Percentiles rank a stretch among this genome's conserved stretches.
These are phyloP conservation scores for Gliomastix tumulicola DNA, from an alignment of 2,329 filamentous ascomycete genomes.

Conservation along the genomic window DNA sequence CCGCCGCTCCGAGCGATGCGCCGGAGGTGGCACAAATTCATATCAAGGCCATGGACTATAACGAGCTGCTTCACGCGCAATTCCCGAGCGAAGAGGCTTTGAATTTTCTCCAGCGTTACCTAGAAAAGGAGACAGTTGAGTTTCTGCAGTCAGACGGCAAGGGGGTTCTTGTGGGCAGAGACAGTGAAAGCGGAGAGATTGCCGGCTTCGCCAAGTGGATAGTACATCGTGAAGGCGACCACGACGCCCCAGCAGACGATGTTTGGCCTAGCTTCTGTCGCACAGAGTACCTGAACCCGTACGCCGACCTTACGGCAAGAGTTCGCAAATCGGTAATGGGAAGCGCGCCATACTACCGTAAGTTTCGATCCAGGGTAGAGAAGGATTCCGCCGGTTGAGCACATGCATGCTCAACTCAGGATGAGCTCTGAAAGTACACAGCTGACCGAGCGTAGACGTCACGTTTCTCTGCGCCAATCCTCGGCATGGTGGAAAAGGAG, in stretches of 20 bases:
- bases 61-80: conserved; percentile 29
- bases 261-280: conserved; percentile 19
- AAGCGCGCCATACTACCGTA: conserved; percentile 24
- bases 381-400: no score
- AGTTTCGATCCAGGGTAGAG: conserved; percentile 19
- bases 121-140: conserved; percentile 19
- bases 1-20: no score
- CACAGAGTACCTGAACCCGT: conserved; percentile 22
- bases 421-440: no score
- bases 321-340: conserved; percentile 22
- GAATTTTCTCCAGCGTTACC: conserved; percentile 17
- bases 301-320: conserved; percentile 19
- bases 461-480: conserved; percentile 31
- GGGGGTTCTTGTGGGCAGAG: conserved; percentile 25
- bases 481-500: conserved; percentile 23
- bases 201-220: conserved; percentile 28
- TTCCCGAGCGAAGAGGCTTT: conserved; percentile 24
- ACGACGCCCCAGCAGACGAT: conserved; percentile 10
- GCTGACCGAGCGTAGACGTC: conserved; percentile 17
- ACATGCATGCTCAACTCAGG: no score
- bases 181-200: conserved; percentile 16
- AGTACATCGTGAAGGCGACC: conserved; percentile 12
- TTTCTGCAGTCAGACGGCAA: conserved; percentile 16
- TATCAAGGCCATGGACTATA: conserved; percentile 28
- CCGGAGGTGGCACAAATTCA: conserved; percentile 20